phyloP scores from a whole-genome alignment of 495 filamentous ascomycete species.

The Xylaria castorea region DNA sequence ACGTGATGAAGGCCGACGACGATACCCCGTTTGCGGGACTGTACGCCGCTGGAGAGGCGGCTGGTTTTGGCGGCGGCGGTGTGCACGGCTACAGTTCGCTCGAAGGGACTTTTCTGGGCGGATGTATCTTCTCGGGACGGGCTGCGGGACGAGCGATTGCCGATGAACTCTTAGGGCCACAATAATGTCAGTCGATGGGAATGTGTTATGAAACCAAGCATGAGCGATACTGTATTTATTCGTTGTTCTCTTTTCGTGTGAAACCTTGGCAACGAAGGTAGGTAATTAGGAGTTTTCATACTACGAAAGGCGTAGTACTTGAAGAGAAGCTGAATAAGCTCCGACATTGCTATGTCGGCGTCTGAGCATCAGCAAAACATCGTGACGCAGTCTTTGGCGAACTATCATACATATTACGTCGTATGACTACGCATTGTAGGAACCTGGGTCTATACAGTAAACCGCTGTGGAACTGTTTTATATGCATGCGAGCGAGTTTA shows the following conservation, averaged over 20 bases:
- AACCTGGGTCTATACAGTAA: neutral
- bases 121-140: constrained; percentile 59
- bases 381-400: neutral
- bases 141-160: constrained; percentile 54
- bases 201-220: neutral
- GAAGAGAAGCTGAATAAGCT: neutral
- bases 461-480: neutral
- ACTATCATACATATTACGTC: neutral
- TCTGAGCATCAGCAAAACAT: neutral
- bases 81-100: constrained; percentile 59
- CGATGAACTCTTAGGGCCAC: constrained; percentile 43
- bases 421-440: neutral
- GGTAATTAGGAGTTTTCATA: neutral
- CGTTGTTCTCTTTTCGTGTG: neutral
- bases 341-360: neutral
- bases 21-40: constrained; percentile 53
- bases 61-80: constrained; percentile 61
- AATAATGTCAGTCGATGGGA: neutral
- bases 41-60: constrained; percentile 60
- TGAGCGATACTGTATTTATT: neutral
- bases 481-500: neutral
- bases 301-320: neutral
- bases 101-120: constrained; percentile 58
- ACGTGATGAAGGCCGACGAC: constrained; percentile 53
- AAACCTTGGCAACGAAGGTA: neutral